These are phyloP conservation scores for Cladophialophora chaetospira DNA, from an alignment of 2,329 filamentous ascomycete genomes.

Conservation along the genomic window DNA sequence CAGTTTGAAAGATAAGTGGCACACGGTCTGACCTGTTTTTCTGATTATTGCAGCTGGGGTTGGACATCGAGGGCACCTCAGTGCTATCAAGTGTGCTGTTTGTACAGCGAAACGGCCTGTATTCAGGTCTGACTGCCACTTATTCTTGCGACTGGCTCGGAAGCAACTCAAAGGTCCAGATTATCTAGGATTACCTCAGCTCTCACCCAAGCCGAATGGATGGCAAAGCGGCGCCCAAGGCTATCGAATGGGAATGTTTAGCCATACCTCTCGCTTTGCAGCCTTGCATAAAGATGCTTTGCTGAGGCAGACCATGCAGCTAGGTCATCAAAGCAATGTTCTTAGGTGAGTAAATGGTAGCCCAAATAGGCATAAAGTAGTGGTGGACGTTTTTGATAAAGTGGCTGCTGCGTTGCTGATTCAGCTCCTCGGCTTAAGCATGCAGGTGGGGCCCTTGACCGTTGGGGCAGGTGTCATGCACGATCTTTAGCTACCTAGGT, in stretches of 20 bases:
- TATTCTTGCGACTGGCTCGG: no score
- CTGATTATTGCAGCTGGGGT: no score
- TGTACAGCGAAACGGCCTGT: no score
- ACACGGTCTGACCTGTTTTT: no score
- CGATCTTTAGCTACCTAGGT: not conserved
- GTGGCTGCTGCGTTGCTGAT: conserved; percentile 4
- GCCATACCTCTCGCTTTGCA: not conserved
- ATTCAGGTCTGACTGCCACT: no score
- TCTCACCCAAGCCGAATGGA: not conserved
- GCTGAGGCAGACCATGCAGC: not conserved
- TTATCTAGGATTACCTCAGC: conserved; percentile 22
- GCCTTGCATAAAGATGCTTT: conserved; percentile 11
- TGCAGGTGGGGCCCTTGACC: not conserved
- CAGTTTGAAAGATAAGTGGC: no score
- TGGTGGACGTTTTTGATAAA: not conserved
- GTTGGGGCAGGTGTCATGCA: not conserved
- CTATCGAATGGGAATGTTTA: not conserved
- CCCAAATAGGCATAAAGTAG: conserved; percentile 3
- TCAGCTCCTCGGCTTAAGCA: not conserved
- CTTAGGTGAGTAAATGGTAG: not conserved
- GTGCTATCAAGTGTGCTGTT: no score
- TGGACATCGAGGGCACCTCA: no score
- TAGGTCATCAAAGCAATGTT: not conserved
- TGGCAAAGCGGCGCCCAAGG: not conserved
- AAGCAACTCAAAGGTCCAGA: not conserved